Conservation (phyloP, 352 stramenopile genomes). For the Globisporangium cederbergense region DNA sequence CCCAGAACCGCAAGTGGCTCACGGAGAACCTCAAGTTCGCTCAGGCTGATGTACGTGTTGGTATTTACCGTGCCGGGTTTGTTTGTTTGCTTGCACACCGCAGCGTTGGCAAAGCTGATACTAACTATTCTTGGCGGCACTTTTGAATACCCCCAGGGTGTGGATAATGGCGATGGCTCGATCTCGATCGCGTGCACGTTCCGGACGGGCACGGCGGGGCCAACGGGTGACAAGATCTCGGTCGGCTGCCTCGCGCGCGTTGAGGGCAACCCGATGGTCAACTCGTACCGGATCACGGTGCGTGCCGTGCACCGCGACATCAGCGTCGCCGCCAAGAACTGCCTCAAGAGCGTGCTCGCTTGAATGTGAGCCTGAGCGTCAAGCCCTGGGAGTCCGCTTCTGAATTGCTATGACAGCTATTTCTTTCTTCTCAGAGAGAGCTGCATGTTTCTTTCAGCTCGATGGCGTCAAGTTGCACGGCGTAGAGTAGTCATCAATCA, state of each 20-base stretch:
- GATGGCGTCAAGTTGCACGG: background rate
- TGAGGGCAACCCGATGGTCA: conserved; percentile 80
- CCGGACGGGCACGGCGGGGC: conserved; percentile 84
- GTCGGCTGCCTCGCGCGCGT: conserved; percentile 91
- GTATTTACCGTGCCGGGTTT: background rate
- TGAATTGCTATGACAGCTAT: too few species aligned
- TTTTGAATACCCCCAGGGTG: conserved; percentile 20
- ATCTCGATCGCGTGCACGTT: conserved; percentile 91
- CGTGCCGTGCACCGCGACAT: conserved; percentile 89
- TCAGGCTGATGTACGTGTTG: conserved; percentile 53
- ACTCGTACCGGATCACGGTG: conserved; percentile 88
- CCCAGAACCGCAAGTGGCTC: conserved; percentile 78
- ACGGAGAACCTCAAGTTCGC: conserved; percentile 89
- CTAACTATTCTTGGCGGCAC: conserved; percentile 1
- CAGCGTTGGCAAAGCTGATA: background rate
- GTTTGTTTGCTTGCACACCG: background rate
- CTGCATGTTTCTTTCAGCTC: background rate
- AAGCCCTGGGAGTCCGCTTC: background rate
- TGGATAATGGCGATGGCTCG: conserved; percentile 77
- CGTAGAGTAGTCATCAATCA: background rate
- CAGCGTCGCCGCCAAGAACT: conserved; percentile 67
- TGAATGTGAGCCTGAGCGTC: conserved; percentile 8
- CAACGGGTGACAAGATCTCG: conserved; percentile 91
- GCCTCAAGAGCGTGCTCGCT: conserved; percentile 51
- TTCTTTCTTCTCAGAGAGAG: background rate